A percentile compares a stretch with the other conserved stretches of the same genome.
These are phyloP conservation scores for Mycena sanguinolenta DNA, from an alignment of 768 basidiomycete species.

Conservation along the genomic window DNA sequence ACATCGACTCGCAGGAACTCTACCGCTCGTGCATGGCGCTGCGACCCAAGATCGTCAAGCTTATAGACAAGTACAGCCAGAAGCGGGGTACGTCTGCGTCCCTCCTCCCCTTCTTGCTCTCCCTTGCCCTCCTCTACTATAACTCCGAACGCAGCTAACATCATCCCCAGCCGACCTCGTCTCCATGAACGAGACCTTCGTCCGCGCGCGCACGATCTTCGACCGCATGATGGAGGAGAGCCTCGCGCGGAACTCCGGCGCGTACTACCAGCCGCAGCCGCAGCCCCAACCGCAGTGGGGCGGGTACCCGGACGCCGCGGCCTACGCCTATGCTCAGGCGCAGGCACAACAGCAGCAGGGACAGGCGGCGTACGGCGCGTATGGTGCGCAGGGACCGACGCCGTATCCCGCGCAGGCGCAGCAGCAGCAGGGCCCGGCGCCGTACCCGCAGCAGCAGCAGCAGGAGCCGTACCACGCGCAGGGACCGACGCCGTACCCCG, in stretches of 20 bases:
- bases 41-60: constrained; percentile 93
- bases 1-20: constrained; percentile 69
- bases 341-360: constrained; percentile 30
- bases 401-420: constrained; percentile 53
- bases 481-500: constrained; percentile 53
- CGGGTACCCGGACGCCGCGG: constrained; percentile 27
- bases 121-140: neutral
- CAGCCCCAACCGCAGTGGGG: constrained; percentile 10
- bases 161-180: constrained; percentile 83
- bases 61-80: constrained; percentile 98
- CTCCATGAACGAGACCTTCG: constrained; percentile 94
- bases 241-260: constrained; percentile 78
- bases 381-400: constrained; percentile 36
- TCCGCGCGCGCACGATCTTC: constrained; percentile 89
- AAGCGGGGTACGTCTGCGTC: constrained; percentile 68
- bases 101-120: neutral
- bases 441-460: constrained; percentile 29
- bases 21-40: constrained; percentile 92
- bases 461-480: constrained; percentile 22
- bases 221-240: constrained; percentile 96
- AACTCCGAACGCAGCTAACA: neutral
- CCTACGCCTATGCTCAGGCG: constrained; percentile 39
- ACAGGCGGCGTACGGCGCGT: constrained; percentile 30
- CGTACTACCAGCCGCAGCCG: constrained; percentile 53
- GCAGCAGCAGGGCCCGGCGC: constrained; percentile 20